Evolutionary conservation across 805 yeast genomes (phyloP).

Genomic region (Saccharomycopsis sp.): DNA sequence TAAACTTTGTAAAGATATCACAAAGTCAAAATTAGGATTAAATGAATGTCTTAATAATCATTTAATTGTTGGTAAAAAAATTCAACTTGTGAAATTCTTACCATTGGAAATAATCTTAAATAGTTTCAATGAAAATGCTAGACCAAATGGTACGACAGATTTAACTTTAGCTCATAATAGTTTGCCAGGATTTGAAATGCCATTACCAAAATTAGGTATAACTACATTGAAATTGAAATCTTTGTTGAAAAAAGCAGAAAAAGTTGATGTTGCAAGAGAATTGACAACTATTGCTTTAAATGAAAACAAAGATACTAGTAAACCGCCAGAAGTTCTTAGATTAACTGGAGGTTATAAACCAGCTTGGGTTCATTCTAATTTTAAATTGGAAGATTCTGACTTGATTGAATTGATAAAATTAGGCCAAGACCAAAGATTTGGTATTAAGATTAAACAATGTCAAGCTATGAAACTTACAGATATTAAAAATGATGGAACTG

Average conservation of each 20-base stretch:
- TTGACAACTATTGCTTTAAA: conserved; percentile 65
- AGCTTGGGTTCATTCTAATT: conserved; percentile 81
- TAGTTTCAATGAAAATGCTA: conserved; percentile 33
- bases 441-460: conserved; percentile 57
- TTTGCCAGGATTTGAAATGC: conserved; percentile 68
- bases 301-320: conserved; percentile 30
- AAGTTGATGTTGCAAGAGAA: conserved; percentile 68
- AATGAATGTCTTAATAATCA: conserved; percentile 75
- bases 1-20: conserved; percentile 46
- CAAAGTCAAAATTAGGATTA: conserved; percentile 64
- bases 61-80: conserved; percentile 66
- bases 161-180: conserved; percentile 26
- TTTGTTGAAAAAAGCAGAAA: conserved; percentile 42
- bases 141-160: conserved; percentile 57
- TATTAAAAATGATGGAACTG: not conserved
- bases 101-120: conserved; percentile 63
- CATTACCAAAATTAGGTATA: conserved; percentile 67
- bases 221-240: conserved; percentile 62
- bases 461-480: conserved; percentile 37
- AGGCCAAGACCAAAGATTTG: conserved; percentile 62
- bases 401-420: conserved; percentile 50
- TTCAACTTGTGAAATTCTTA: conserved; percentile 63
- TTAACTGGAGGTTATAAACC: conserved; percentile 79
- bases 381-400: conserved; percentile 50
- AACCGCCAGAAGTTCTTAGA: conserved; percentile 53